A percentile compares a stretch with the other conserved stretches of the same genome.
phyloP scores from a whole-genome alignment of 345 rosid species.

The Eucalyptus pauciflora region DNA sequence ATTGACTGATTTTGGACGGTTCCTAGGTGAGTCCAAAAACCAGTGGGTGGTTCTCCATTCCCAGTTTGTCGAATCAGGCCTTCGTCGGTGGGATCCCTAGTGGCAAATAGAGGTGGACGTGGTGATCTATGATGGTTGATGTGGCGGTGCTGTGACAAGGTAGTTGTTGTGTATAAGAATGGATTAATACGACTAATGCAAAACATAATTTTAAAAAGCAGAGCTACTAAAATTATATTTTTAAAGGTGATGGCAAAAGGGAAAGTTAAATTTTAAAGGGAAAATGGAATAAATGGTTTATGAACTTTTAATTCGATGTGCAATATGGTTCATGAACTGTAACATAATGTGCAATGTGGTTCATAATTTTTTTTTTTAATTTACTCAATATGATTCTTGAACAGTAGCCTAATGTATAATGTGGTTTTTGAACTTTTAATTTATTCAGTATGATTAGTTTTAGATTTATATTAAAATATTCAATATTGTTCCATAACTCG shows the following conservation, averaged over 20 bases:
- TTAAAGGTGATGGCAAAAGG: not conserved
- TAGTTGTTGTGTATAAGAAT: not conserved
- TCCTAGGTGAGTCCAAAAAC: too few relatives aligned
- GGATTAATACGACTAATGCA: not conserved
- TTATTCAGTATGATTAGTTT: accelerated
- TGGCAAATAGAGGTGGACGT: not conserved
- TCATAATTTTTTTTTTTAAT: too few relatives aligned
- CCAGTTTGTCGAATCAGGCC: too few relatives aligned
- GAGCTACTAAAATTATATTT: not conserved
- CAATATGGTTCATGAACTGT: accelerated
- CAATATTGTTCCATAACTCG: accelerated
- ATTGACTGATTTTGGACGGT: too few relatives aligned
- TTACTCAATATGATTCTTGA: too few relatives aligned
- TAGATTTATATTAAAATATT: too few relatives aligned
- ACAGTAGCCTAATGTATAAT: accelerated
- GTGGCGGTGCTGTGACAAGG: not conserved
- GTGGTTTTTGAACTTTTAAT: accelerated
- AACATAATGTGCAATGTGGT: accelerated
- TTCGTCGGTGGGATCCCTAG: too few relatives aligned
- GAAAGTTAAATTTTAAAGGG: not conserved
- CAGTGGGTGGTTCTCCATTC: too few relatives aligned
- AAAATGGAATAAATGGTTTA: too few relatives aligned
- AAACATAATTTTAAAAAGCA: not conserved
- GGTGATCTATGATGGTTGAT: not conserved
- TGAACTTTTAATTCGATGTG: too few relatives aligned